These are phyloP conservation scores for Epichloe uncinata DNA, from an alignment of 2,329 filamentous ascomycete species.

Conservation along the genomic window DNA sequence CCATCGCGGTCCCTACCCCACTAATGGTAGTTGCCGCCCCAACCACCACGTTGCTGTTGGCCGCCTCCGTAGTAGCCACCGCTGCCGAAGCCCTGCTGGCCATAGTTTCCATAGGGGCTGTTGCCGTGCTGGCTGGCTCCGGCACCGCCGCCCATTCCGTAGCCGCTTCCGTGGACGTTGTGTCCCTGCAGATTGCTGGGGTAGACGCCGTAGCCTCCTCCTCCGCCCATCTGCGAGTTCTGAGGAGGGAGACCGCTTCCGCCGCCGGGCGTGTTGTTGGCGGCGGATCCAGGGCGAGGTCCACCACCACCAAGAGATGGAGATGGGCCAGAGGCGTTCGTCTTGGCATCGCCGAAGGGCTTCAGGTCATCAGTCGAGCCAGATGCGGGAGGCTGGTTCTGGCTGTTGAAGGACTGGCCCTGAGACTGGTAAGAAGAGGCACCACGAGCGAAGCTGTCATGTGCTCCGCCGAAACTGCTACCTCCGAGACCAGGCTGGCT, in stretches of 20 bases:
- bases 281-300: slow-evolving; percentile 44
- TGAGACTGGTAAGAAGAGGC: slow-evolving; percentile 42
- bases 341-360: slow-evolving; percentile 44
- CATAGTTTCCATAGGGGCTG: slow-evolving; percentile 41
- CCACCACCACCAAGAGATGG: slow-evolving; percentile 35
- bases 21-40: slow-evolving; percentile 48
- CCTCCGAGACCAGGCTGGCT: slow-evolving; percentile 37
- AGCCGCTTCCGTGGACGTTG: slow-evolving; percentile 40
- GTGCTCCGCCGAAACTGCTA: slow-evolving; percentile 38
- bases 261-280: slow-evolving; percentile 35
- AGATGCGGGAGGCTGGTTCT: slow-evolving; percentile 31
- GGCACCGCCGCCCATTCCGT: slow-evolving; percentile 38
- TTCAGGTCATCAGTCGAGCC: slow-evolving; percentile 41
- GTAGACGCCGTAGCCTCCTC: slow-evolving; percentile 35
- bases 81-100: slow-evolving; percentile 33
- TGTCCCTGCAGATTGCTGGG: slow-evolving; percentile 41
- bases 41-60: slow-evolving; percentile 38
- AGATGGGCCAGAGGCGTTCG: slow-evolving; percentile 35
- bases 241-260: slow-evolving; percentile 44
- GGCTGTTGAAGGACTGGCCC: slow-evolving; percentile 38
- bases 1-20: slow-evolving; percentile 19
- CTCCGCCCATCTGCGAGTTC: slow-evolving; percentile 38
- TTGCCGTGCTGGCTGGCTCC: slow-evolving; percentile 38
- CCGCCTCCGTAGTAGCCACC: slow-evolving; percentile 32
- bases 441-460: slow-evolving; percentile 42